Evolutionary conservation across 2,329 filamentous ascomycete species (phyloP), one percentile per base, ranked within the genome.

Genomic region (Dothideomycetes sp.): DNA sequence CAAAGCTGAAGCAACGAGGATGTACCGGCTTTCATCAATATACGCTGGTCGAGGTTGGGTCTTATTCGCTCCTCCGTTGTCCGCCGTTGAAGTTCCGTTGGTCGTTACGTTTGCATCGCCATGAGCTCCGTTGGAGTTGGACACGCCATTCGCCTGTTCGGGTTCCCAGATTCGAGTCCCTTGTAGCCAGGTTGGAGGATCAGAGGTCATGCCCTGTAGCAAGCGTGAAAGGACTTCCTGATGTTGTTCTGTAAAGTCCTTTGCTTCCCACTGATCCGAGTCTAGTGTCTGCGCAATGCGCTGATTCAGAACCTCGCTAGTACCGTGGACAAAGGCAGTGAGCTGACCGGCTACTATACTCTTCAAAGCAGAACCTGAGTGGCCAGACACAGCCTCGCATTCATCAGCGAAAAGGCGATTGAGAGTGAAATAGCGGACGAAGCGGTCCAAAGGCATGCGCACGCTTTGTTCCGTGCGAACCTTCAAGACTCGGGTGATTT

Each of bases 341-440:
- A 93, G 89, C 47, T 93, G 85, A 19, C 71, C 72, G 49, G 89
- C 88, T 44, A 93, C 81, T 22, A 87, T 74, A 14, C 74, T 84
- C 61, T 89, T 89, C 4, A 93, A 64, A 2, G 78, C 69, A 3
- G 78, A 80, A 7, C 84, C 83, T 43, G 83, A 83, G 41, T 83
- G 74, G 1, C 85, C 84, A 16, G 83, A 89, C 15, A 91, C 79
- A 12, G 83, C 81, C 59, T 93, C 85, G 53, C 85, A 91, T 56
- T 93, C 85, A 45, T 87, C 86, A 34, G 83, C 81, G 58, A 93
- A 91, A 41, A 86, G 75, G 5, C 86, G 68, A 52, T 89, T 91
- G 24, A 93, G 69, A 1, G 76, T 84, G 51, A 89, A 88, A 58
- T 91, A 91, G 29, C 85, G 75, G 32, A 91, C 62, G 58, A 93